Percentiles rank a stretch among this genome's conserved stretches.
Conservation (phyloP, 805 yeast genomes). For the Pichia californica region DNA sequence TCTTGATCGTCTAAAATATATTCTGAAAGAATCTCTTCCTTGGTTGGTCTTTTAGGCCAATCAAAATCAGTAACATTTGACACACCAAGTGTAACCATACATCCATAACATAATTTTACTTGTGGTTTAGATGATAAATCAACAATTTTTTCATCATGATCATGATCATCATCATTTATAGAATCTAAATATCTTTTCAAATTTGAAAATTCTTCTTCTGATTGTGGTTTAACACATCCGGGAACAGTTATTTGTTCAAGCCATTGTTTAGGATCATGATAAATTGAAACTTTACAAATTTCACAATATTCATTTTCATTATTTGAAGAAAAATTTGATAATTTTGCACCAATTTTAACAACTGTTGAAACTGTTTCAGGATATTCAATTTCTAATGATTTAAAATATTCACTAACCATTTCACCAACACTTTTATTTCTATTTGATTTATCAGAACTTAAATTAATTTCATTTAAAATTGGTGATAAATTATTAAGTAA, state of each 20-base stretch:
- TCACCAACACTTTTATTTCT: constrained; percentile 80
- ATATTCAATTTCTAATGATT: constrained; percentile 64
- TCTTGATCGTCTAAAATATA: constrained; percentile 15
- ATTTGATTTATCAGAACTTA: constrained; percentile 34
- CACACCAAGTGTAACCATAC: constrained; percentile 56
- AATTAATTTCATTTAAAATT: neutral
- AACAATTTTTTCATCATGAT: no score
- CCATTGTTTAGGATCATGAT: constrained; percentile 60
- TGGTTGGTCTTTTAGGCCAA: constrained; percentile 27
- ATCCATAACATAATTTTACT: constrained; percentile 66
- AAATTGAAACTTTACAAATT: constrained; percentile 50
- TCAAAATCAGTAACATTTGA: constrained; percentile 21
- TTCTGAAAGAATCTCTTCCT: constrained; percentile 25
- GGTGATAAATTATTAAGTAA: constrained; percentile 32
- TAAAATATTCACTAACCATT: constrained; percentile 66
- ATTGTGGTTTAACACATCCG: constrained; percentile 42
- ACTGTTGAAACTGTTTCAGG: constrained; percentile 91
- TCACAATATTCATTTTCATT: constrained; percentile 34
- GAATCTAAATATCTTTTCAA: constrained; percentile 19
- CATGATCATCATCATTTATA: neutral
- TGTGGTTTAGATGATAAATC: neutral
- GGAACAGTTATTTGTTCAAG: constrained; percentile 59
- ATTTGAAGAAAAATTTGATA: constrained; percentile 39
- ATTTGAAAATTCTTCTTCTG: constrained; percentile 35
- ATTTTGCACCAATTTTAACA: constrained; percentile 78